These are phyloP conservation scores for Aspergillus sp. DNA, from an alignment of 2,329 filamentous ascomycete species.

Conservation along the genomic window DNA sequence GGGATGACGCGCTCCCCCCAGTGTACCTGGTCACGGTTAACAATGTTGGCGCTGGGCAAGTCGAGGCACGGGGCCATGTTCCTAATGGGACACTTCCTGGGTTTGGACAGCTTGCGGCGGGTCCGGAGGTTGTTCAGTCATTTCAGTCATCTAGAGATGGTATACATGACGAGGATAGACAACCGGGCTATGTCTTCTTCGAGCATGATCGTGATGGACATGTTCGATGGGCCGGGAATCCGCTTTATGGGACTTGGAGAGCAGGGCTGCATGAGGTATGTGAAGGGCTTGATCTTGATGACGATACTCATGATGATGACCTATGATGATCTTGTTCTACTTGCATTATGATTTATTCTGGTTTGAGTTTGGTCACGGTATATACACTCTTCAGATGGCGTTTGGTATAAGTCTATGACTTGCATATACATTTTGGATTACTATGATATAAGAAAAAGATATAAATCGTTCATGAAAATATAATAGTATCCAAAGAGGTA, in stretches of 20 bases:
- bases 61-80: conserved; percentile 34
- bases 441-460: conserved; percentile 1
- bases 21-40: conserved; percentile 35
- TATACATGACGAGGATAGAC: conserved; percentile 5
- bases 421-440: neutral
- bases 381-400: neutral
- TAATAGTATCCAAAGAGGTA: neutral
- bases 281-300: conserved; percentile 30
- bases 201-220: conserved; percentile 28
- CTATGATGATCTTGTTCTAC: conserved; percentile 10
- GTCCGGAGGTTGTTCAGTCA: conserved; percentile 15
- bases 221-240: conserved; percentile 26
- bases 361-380: neutral
- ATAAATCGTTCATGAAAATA: neutral
- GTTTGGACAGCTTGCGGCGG: conserved; percentile 26
- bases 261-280: conserved; percentile 30
- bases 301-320: conserved; percentile 11
- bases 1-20: conserved; percentile 24
- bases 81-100: conserved; percentile 27
- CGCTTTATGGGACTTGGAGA: conserved; percentile 33
- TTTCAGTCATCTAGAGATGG: conserved; percentile 4
- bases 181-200: conserved; percentile 36
- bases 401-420: neutral
- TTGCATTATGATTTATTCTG: conserved; percentile 1
- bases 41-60: conserved; percentile 23